Base-by-base conservation (phyloP, 768 basidiomycete species). In the Boletus sensibilis region DNA sequence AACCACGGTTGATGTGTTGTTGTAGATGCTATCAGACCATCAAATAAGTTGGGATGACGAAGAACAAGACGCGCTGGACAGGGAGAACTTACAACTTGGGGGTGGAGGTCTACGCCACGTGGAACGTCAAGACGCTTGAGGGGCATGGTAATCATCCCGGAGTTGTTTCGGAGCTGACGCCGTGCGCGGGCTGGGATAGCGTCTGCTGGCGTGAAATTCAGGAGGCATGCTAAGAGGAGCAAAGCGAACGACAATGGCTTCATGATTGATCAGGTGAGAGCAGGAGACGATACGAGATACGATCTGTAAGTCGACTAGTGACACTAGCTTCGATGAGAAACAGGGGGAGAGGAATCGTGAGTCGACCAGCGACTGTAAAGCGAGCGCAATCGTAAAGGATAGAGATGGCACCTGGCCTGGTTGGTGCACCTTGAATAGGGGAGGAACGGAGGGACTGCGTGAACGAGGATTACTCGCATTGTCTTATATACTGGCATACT, bases 1-100 rank as follows among this genome's bases (percentile, higher is more conserved):
- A 72, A 50, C 79, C 77, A 48, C 82, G 84, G 70, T 90, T 91
- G 58, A 87, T 80, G 63, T 85, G 78, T 70, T 87, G 89, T 69
- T 90, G 88, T 34, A 85, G 71, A 43, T 79, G 69, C 90, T 92
- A 35, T 20, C 31, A 42, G 20, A 56, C 34, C 50, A 29, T 38
- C 20, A 43, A 14, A 14, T 20, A 16, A 42, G 51, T 44, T 20
- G 37, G 11, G 34, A 11, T 5, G 9, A 27, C 29, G 1, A 41
- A 31, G 14, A 16, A 35, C 5, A 16, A 21, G 12, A 44, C 20
- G 12, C 16, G 12, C 31, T 11, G 14, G 18, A 42, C 13, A 21
- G n/a, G 31, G 5, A 39, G n/a, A 38, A 68, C 80, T 39, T 53
- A 81, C 81, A 50, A 80, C 52, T 53, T 72, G 74, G 29, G 80